Percentiles rank a stretch among this genome's conserved stretches.
phyloP scores from a whole-genome alignment of 73 alveolate genomes.

The Blepharisma japonicum region DNA sequence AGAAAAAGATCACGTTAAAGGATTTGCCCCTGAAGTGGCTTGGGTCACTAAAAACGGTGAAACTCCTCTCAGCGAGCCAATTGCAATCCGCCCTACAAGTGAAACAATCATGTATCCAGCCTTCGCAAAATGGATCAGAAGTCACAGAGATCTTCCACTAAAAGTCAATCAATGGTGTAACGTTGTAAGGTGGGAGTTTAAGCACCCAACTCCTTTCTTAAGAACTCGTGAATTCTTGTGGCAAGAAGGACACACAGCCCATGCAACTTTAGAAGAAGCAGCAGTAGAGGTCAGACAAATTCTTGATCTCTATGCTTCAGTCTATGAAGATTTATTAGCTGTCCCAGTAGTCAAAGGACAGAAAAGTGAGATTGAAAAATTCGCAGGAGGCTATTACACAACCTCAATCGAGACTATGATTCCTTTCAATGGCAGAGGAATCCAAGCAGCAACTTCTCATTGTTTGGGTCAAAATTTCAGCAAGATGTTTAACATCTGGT shows the following conservation, averaged over 20 bases:
- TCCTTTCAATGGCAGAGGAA: slow-evolving; percentile 98
- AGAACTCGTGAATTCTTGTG: slow-evolving; percentile 99
- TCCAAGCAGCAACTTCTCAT: slow-evolving; percentile 99
- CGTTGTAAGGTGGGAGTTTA: slow-evolving; percentile 99
- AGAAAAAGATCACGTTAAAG: slow-evolving; percentile 98
- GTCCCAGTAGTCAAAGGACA: slow-evolving; percentile 98
- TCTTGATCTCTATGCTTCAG: slow-evolving; percentile 88
- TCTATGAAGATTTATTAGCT: slow-evolving; percentile 94
- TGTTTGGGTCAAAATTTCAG: slow-evolving; percentile 99
- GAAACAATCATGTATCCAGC: slow-evolving; percentile 99
- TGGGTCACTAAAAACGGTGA: slow-evolving; percentile 99
- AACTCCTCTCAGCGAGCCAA: slow-evolving; percentile 89
- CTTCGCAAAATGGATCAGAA: slow-evolving; percentile 97
- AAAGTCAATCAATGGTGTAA: slow-evolving; percentile 98
- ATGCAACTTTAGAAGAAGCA: slow-evolving; percentile 96
- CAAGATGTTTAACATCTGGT: slow-evolving; percentile 95
- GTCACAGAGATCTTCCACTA: slow-evolving; percentile 99
- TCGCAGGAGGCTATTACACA: slow-evolving; percentile 98
- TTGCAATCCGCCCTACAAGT: slow-evolving; percentile 99
- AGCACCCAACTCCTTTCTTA: slow-evolving; percentile 99
- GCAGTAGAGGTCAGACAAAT: slow-evolving; percentile 79
- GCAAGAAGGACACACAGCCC: slow-evolving; percentile 99
- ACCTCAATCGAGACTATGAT: slow-evolving; percentile 95
- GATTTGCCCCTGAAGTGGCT: slow-evolving; percentile 99
- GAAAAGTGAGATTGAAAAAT: slow-evolving; percentile 96